Conservation (phyloP, 2,329 filamentous ascomycete species). For the Aspergillus sp. region DNA sequence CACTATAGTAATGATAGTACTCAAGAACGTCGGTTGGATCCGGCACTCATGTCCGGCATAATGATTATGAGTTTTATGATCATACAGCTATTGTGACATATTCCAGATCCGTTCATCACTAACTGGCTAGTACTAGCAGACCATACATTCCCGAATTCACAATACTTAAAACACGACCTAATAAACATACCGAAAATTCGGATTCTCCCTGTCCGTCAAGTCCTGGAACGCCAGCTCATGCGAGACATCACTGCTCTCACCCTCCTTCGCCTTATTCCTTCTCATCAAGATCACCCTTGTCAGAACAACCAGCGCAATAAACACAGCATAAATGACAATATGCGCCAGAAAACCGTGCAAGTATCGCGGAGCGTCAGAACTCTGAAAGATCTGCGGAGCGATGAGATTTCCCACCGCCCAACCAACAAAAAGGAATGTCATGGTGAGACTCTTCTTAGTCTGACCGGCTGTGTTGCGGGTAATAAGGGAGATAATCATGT, state of each 20-base stretch:
- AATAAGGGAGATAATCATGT: constrained; percentile 47
- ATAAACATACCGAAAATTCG: constrained; percentile 22
- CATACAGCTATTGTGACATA: too few relatives aligned
- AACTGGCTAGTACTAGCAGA: too few relatives aligned
- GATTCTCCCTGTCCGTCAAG: constrained; percentile 20
- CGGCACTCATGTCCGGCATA: too few relatives aligned
- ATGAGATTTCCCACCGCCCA: constrained; percentile 22
- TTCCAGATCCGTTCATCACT: too few relatives aligned
- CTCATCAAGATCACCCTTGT: neutral
- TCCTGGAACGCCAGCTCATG: constrained; percentile 22
- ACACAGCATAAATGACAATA: constrained; percentile 22
- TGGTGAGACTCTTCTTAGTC: constrained; percentile 67
- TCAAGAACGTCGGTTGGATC: too few relatives aligned
- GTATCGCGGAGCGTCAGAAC: constrained; percentile 16
- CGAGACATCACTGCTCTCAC: neutral
- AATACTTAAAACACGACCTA: neutral
- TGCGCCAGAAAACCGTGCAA: constrained; percentile 21
- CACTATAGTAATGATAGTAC: too few relatives aligned
- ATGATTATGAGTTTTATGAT: too few relatives aligned
- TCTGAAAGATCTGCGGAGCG: constrained; percentile 19
- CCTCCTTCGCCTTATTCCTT: neutral
- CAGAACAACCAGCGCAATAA: constrained; percentile 7
- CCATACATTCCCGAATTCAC: too few relatives aligned
- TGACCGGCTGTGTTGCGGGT: constrained; percentile 69
- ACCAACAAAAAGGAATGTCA: constrained; percentile 65